Evolutionary conservation across 176 grass and related monocot species (phyloP), one percentile per base, ranked within the genome.

Genomic region (Cenchrus fungigraminus): DNA sequence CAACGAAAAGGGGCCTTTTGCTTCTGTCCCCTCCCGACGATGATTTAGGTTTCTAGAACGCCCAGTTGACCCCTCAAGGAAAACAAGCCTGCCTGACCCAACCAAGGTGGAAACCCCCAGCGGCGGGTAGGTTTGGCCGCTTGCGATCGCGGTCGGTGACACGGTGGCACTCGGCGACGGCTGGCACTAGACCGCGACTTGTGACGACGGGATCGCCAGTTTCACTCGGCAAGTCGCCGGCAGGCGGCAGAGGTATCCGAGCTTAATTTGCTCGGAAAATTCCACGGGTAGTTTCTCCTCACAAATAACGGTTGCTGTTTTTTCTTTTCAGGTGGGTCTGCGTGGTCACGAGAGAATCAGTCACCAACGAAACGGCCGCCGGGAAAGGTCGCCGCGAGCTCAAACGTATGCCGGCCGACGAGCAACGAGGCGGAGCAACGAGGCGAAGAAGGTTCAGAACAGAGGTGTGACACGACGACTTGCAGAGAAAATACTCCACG

Each of bases 391-490:
- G 56, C 17, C 56, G 56, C 19, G 58, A 4, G 5, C 54, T 56
- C 54, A 19, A 19, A 17, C 54, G 52, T 56, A 15, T 6, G 53
- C 15, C 53, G 53, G 53, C 14, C 3, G 51, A 8, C 44, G 43
- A 45, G 44, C 44, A 8, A 53, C 51, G 51, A 10, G 49, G 9
- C 8, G 45, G 44, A 45, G 45, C 45, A 9, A 53, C 52, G 51
- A 10, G 10, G 9, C 45, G 45, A 11, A 50, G 9, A 2, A 11
- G 47, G 47, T 9, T 50, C 51, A 52, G 51, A 51, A 12, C 50
- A 51, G 50, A 51, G 50, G 12, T 54, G 13, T 5, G 52, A 5
- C 14, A 15, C 7, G 83, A 86, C 81, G 83, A 90, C 78, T 93
- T 51, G 49, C 49, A 51, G 49, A 51, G 49, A 51, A 12, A 51